Evolutionary conservation across 2,329 filamentous ascomycete genomes (phyloP).

Genomic region (Penicillium sp.): DNA sequence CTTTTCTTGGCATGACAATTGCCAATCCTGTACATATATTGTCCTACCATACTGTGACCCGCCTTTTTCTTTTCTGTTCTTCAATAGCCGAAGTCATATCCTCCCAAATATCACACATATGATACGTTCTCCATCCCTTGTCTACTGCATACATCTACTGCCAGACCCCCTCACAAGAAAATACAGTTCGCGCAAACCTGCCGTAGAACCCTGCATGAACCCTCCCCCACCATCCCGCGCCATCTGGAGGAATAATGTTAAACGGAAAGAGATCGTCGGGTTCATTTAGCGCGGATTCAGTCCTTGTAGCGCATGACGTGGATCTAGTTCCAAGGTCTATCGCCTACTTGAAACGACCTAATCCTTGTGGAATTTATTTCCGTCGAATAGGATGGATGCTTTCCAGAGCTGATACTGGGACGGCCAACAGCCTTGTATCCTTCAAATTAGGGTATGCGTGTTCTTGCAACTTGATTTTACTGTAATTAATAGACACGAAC

Average conservation of each 20-base stretch:
- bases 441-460: background rate
- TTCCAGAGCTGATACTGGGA: background rate
- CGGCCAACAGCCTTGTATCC: background rate
- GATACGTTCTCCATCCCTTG: background rate
- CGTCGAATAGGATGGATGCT: slow-evolving; percentile 1
- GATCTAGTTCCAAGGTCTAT: background rate
- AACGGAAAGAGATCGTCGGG: slow-evolving; percentile 16
- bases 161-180: slow-evolving; percentile 1
- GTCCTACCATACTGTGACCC: background rate
- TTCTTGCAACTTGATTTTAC: background rate
- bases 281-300: background rate
- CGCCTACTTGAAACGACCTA: background rate
- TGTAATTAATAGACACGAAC: background rate
- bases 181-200: slow-evolving; percentile 1
- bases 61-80: background rate
- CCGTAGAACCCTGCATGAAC: slow-evolving; percentile 16
- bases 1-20: background rate
- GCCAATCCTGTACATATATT: background rate
- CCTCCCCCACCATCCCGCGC: slow-evolving; percentile 7
- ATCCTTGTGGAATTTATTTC: too few relatives aligned
- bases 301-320: background rate
- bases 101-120: background rate
- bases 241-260: slow-evolving; percentile 4
- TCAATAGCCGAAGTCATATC: background rate
- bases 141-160: background rate